Evolutionary conservation across 2,329 filamentous ascomycete species (phyloP), one percentile per base, ranked within the genome.

Genomic region (Fusarium poae): DNA sequence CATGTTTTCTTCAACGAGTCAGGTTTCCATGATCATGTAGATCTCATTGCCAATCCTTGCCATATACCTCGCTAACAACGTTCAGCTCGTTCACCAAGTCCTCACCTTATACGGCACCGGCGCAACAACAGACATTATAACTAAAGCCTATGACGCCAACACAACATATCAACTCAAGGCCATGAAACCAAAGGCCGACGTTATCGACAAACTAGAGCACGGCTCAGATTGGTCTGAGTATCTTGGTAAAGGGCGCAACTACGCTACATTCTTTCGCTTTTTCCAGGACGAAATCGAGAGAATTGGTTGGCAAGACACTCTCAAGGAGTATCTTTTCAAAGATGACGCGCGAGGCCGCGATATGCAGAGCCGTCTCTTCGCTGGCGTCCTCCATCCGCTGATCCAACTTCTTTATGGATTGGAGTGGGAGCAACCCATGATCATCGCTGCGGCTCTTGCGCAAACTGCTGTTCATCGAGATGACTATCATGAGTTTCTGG

Each of bases 391-490:
- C 16, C 67, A 74, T 74, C 93, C 93, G 3, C 80, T 96, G 18
- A 94, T 97, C 66, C 93, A 97, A 76, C 85, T 97, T 21, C 92
- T 93, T 49, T 97, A 93, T 75, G 94, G 92, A 6, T 76, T 97
- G 35, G 93, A 97, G 76, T 97, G 93, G 81, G 77, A 85, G 12
- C 93, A 97, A 75, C 92, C 92, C 3, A 91, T 91, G 37, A 89
- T 97, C 62, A 84, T 97, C 29, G 92, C 93, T 8, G 88, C 95
- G 79, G 93, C 83, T 1, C 86, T 97, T 20, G 92, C 94, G 1
- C 90, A 97, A 80, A 84, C 91, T 2, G 88, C 91, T 10, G 87
- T 93, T 3, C 92, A 97, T 74, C 80, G 83, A 9, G 79, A 84
- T 43, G 85, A 85, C 77, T 82, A 91, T 3, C 81, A 79, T 2